Evolutionary conservation across 352 stramenopile species (phyloP).

Genomic region (Halophytophthora batemanensis): DNA sequence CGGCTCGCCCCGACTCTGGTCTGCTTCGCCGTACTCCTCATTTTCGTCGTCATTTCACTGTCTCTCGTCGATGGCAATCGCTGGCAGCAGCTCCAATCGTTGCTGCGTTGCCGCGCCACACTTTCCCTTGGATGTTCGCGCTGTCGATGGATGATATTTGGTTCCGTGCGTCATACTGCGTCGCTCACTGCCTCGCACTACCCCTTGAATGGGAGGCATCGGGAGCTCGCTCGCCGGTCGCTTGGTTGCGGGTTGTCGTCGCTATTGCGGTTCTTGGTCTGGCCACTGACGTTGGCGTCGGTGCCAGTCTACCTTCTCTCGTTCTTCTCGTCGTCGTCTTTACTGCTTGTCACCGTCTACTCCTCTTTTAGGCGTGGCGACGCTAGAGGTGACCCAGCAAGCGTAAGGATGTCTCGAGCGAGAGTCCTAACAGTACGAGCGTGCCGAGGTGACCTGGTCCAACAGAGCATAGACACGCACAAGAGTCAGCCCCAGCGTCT

Average conservation of each 20-base stretch:
- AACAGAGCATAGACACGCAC: neutral
- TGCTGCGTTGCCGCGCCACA: conserved; percentile 22
- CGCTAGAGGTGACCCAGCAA: conserved; percentile 21
- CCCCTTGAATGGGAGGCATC: conserved; percentile 27
- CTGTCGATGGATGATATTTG: conserved; percentile 7
- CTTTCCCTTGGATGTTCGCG: conserved; percentile 21
- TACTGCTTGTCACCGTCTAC: conserved; percentile 1
- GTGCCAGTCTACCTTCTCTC: neutral
- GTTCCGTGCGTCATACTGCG: conserved; percentile 14
- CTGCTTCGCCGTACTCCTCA: conserved; percentile 1
- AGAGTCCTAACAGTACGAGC: conserved; percentile 27
- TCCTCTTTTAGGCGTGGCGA: conserved; percentile 6
- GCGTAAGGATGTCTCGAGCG: conserved; percentile 25
- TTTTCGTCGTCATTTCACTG: conserved; percentile 6
- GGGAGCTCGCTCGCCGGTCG: conserved; percentile 11
- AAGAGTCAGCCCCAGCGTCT: conserved; percentile 1
- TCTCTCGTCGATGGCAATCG: conserved; percentile 9
- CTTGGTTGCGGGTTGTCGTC: conserved; percentile 6
- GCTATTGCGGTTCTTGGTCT: neutral
- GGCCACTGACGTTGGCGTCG: no score
- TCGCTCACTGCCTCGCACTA: conserved; percentile 24
- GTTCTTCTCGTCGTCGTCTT: neutral
- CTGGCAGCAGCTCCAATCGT: conserved; percentile 26
- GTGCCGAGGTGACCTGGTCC: conserved; percentile 19
- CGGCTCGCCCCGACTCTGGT: no score